phyloP scores from a whole-genome alignment of 768 basidiomycete genomes.

The Kwoniella heveanensis region DNA sequence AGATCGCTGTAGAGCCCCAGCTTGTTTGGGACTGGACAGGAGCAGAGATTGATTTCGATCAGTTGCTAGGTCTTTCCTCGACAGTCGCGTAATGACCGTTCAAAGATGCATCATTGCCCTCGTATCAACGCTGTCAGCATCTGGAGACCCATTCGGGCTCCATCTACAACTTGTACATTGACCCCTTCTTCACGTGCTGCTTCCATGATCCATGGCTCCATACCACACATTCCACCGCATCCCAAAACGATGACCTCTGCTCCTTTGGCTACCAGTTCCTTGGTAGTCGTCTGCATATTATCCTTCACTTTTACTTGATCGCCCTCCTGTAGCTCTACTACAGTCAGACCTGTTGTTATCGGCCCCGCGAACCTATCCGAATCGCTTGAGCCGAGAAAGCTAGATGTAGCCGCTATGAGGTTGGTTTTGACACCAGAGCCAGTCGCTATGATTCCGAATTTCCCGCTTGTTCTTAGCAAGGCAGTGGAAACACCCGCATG shows the following conservation, averaged over 20 bases:
- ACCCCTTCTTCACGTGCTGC: conserved; percentile 20
- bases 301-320: conserved; percentile 32
- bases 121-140: conserved; percentile 23
- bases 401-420: conserved; percentile 21
- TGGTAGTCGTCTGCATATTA: conserved; percentile 28
- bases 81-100: not conserved
- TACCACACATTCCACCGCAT: conserved; percentile 42
- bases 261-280: conserved; percentile 17
- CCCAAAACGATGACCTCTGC: conserved; percentile 33
- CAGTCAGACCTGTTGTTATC: conserved; percentile 29
- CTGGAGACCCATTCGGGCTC: conserved; percentile 35
- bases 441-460: conserved; percentile 37
- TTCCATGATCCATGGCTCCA: conserved; percentile 33
- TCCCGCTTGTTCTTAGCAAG: conserved; percentile 15
- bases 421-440: conserved; percentile 31
- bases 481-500: conserved; percentile 34
- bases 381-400: conserved; percentile 23
- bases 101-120: conserved; percentile 13
- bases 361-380: conserved; percentile 29
- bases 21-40: conserved; percentile 19
- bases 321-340: conserved; percentile 40
- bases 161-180: conserved; percentile 33
- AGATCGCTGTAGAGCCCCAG: conserved; percentile 8
- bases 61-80: conserved; percentile 10
- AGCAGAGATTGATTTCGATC: conserved; percentile 14